Conservation (phyloP, 2,329 filamentous ascomycete species). For the Scytalidium lignicola region DNA sequence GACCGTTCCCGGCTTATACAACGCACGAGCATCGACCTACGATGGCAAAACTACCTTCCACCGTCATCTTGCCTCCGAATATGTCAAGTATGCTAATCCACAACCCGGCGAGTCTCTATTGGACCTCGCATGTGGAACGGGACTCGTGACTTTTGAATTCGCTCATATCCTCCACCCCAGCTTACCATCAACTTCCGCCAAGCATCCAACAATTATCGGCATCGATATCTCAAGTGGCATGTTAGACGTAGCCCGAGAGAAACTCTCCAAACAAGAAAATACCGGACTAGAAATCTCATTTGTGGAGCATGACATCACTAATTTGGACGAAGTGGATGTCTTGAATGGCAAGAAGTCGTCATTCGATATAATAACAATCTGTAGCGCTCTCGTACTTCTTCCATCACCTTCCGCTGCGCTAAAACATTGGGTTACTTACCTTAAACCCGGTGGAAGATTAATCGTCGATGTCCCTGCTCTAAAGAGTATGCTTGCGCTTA, state of each 20-base stretch:
- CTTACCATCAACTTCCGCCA: slow-evolving; percentile 2
- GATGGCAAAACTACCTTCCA: slow-evolving; percentile 9
- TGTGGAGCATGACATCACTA: slow-evolving; percentile 9
- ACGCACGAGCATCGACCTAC: slow-evolving; percentile 11
- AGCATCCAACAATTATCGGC: slow-evolving; percentile 9
- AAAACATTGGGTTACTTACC: slow-evolving; percentile 10
- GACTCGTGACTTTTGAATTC: slow-evolving; percentile 6
- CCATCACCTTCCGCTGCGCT: slow-evolving; percentile 7
- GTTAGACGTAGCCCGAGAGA: slow-evolving; percentile 6
- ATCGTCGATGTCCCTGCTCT: slow-evolving; percentile 11
- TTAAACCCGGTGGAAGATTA: slow-evolving; percentile 12
- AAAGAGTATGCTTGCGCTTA: slow-evolving; percentile 7
- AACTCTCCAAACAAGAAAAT: slow-evolving; percentile 5
- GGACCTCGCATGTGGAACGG: slow-evolving; percentile 14
- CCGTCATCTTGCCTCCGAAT: slow-evolving; percentile 10
- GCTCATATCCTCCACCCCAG: background rate
- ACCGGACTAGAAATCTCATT: slow-evolving; percentile 4
- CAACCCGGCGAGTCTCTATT: slow-evolving; percentile 9
- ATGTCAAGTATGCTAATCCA: slow-evolving; percentile 8
- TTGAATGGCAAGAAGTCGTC: slow-evolving; percentile 3
- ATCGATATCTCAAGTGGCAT: slow-evolving; percentile 11
- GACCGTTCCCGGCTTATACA: slow-evolving; percentile 3
- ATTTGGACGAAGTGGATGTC: slow-evolving; percentile 4
- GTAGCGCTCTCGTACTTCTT: slow-evolving; percentile 9
- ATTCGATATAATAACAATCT: slow-evolving; percentile 11